These are phyloP conservation scores for Fonsecaea pedrosoi DNA, from an alignment of 2,329 filamentous ascomycete species.

Conservation along the genomic window DNA sequence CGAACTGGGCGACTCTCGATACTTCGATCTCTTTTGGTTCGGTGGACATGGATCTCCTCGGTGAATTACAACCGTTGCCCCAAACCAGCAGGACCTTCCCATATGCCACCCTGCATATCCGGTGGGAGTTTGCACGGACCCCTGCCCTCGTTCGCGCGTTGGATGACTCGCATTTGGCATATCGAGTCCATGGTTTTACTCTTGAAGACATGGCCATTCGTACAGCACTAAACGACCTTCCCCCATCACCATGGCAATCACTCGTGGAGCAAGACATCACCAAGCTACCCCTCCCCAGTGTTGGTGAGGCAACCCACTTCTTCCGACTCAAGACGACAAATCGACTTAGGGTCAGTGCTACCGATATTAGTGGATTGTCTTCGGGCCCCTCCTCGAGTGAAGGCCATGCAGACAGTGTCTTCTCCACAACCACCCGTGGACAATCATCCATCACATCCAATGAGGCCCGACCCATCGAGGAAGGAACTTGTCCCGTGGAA, in stretches of 20 bases:
- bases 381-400: conserved; percentile 43
- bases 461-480: conserved; percentile 21
- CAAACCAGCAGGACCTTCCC: conserved; percentile 51
- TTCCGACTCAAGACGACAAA: conserved; percentile 14
- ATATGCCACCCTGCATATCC: conserved; percentile 59
- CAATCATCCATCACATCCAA: conserved; percentile 44
- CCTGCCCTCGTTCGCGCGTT: conserved; percentile 25
- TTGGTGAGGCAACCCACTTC: conserved; percentile 12
- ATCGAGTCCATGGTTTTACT: conserved; percentile 61
- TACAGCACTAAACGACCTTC: conserved; percentile 55
- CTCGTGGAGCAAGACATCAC: conserved; percentile 59
- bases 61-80: conserved; percentile 38
- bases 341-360: conserved; percentile 18
- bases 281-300: conserved; percentile 52
- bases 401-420: conserved; percentile 39
- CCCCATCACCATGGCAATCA: conserved; percentile 57
- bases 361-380: conserved; percentile 31
- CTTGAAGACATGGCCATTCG: conserved; percentile 61
- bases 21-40: conserved; percentile 50
- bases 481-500: neutral
- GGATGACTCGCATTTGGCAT: conserved; percentile 44
- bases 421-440: conserved; percentile 37
- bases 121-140: conserved; percentile 52
- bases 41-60: conserved; percentile 25
- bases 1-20: conserved; percentile 58